Evolutionary conservation across 1,139 yeast genomes (phyloP).

Genomic region (Lizanozyma gosingica): DNA sequence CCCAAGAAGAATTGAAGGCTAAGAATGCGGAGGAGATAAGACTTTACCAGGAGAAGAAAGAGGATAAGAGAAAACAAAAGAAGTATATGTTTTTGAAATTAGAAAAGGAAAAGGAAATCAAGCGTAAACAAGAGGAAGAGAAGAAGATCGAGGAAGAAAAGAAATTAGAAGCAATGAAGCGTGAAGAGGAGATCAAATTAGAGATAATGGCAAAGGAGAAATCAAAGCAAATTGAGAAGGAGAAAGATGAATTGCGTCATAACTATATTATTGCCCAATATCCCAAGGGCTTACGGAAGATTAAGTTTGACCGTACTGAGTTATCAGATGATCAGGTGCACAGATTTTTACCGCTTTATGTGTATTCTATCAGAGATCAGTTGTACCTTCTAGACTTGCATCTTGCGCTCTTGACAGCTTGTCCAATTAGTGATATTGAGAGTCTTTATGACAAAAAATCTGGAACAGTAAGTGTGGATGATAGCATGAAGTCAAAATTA

Average conservation of each 20-base stretch:
- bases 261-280: constrained; percentile 9
- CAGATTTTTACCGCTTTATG: neutral
- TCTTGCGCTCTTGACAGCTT: constrained; percentile 23
- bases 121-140: constrained; percentile 31
- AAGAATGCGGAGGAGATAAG: constrained; percentile 34
- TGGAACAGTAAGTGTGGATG: constrained; percentile 9
- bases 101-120: constrained; percentile 36
- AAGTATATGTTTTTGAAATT: constrained; percentile 35
- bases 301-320: constrained; percentile 6
- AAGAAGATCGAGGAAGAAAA: constrained; percentile 21
- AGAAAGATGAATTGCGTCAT: constrained; percentile 11
- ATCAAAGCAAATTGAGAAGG: constrained; percentile 17
- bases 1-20: constrained; percentile 29
- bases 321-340: neutral
- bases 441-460: constrained; percentile 2
- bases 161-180: constrained; percentile 13
- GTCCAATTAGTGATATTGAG: constrained; percentile 4
- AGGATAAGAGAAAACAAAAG: constrained; percentile 38
- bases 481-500: constrained; percentile 18
- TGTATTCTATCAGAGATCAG: neutral
- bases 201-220: constrained; percentile 20
- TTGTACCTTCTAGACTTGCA: constrained; percentile 28
- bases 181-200: constrained; percentile 16
- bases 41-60: constrained; percentile 37
- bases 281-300: constrained; percentile 15